Evolutionary conservation across 106 monocot species (phyloP), one percentile per base, ranked within the genome.

Genomic region (Acanthochlamys bracteata): DNA sequence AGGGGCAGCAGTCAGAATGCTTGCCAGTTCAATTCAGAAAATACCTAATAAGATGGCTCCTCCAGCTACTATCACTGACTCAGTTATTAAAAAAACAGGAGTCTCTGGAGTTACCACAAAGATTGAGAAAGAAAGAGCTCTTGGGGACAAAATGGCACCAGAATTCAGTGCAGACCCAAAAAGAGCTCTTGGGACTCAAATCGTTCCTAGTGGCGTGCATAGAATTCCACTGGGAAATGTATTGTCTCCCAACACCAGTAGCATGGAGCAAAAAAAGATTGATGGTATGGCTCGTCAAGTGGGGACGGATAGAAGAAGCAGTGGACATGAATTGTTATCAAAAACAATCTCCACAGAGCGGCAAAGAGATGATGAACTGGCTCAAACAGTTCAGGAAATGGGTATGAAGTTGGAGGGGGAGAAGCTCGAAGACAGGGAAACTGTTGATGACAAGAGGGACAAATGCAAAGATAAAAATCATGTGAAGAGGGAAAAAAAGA

Each of bases 1-100:
- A 61, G 80, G 63, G 13, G 60, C 67, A 9, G 53, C 69, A 68
- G 68, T 39, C 55, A 68, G 45, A 41, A 64, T 77, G 65, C 57
- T 60, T 66, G 71, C 62, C 42, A 12, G 40, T 41, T 73, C 69
- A 41, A 20, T 27, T 69, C 66, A 69, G 53, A 69, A 57, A 53
- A 67, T n/a, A 51, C 20, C 41, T 42, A 53, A 76, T 11, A 54
- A 17, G 25, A 21, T 61, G 3, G 51, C 51, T 39, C 19, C 25
- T 61, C 39, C 25, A 40, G 39, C 39, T 33, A 19, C 21, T 17
- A 41, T 19, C 41, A 40, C 39, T 40, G 40, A 26, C 20, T 41
- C 61, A 41, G 63, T 39, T 63, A 22, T 23, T 12, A 63, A 63
- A 21, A 63, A 42, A 45, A 45, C 13, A 19, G 63, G 40, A 22